Evolutionary conservation across 1,139 yeast species (phyloP), one percentile per base, ranked within the genome.

Genomic region (Scheffersomyces titani): DNA sequence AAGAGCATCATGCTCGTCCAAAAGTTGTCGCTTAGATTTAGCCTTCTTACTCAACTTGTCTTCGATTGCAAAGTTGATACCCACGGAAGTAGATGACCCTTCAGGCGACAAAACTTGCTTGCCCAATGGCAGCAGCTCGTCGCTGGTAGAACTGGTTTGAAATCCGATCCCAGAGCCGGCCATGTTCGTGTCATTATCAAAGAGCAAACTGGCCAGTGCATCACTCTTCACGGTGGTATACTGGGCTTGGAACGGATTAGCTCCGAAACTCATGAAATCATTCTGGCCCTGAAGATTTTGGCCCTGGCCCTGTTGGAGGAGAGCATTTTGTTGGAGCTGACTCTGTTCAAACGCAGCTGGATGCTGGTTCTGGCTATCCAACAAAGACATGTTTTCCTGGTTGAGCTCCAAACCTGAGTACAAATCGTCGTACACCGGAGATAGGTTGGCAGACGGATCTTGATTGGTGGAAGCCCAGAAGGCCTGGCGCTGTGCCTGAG

Each of bases 1-100:
- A 47, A 70, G 64, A 11, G 79, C 76, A 59, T 79, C 83, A 55
- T 70, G 72, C 49, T 76, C 81, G 57, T 75, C 79, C 60, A 72
- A 60, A 19, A 68, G 53, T 57, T 70, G 75, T 55, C 67, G 70
- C 61, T 72, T 68, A 24, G 63, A 21, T 48, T 61, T 73, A 9
- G 65, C 54, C 54, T 61, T 56, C 20, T 19, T 13, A 4, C 22
- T 22, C 13, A 46, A 19, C 7, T 46, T 46, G 9, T 36, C 22
- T 19, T 19, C 45, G 20, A 19, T 11, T 2, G 40, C 40, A 30
- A 30, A 16, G 40, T 30, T 30, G 40, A 30, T 30, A 20, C 45
- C 40, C 13, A 20, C 46, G 22, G 49, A 46, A n/a, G 49, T 46
- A 16, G 49, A 46, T 5, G 49, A 46, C 49, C 49, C 49, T 19